Conservation (phyloP, 805 yeast genomes). For the Candida suzukii region DNA sequence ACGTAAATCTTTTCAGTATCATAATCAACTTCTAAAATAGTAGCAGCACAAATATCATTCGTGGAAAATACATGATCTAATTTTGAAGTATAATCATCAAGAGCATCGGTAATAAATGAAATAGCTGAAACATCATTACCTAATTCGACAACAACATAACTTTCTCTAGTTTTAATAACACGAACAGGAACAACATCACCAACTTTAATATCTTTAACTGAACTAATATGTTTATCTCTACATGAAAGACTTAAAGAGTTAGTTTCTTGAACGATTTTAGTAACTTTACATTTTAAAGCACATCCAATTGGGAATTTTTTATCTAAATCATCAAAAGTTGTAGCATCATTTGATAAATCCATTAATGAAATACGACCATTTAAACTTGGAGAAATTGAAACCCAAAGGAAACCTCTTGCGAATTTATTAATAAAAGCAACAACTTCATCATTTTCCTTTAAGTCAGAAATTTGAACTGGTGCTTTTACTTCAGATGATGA, state of each 20-base stretch:
- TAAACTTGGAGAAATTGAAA: slow-evolving; percentile 59
- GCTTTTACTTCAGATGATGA: slow-evolving; percentile 11
- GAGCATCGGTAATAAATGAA: slow-evolving; percentile 70
- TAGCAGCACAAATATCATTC: slow-evolving; percentile 53
- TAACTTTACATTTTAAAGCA: slow-evolving; percentile 54
- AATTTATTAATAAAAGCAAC: slow-evolving; percentile 61
- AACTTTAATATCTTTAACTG: slow-evolving; percentile 42
- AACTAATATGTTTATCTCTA: slow-evolving; percentile 32
- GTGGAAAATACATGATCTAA: slow-evolving; percentile 41
- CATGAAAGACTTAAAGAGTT: slow-evolving; percentile 43
- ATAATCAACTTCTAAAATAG: slow-evolving; percentile 39
- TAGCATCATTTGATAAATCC: slow-evolving; percentile 53
- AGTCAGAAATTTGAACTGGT: slow-evolving; percentile 31
- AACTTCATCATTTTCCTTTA: slow-evolving; percentile 43
- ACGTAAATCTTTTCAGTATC: slow-evolving; percentile 51
- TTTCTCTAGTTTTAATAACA: slow-evolving; percentile 50
- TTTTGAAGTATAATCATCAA: slow-evolving; percentile 54
- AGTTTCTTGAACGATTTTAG: slow-evolving; percentile 45
- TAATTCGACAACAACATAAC: slow-evolving; percentile 59
- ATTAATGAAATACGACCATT: slow-evolving; percentile 61
- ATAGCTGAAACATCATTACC: slow-evolving; percentile 58
- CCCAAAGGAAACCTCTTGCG: slow-evolving; percentile 56
- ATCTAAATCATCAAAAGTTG: slow-evolving; percentile 40
- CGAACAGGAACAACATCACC: slow-evolving; percentile 57
- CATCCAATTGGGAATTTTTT: slow-evolving; percentile 65